Evolutionary conservation across 306 rosid species (phyloP).

Genomic region (Malus orientalis): DNA sequence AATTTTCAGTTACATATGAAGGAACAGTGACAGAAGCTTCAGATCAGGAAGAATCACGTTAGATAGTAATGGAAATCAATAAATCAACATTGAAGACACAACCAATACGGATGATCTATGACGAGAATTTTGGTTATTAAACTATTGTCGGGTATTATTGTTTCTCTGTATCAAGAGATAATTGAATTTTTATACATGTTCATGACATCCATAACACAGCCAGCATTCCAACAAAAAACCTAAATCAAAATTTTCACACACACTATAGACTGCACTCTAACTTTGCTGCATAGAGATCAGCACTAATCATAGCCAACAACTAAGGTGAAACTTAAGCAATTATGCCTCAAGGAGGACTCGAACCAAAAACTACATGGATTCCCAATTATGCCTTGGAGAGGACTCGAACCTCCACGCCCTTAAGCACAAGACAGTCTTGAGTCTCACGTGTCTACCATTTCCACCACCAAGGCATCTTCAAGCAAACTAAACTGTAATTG

Average conservation of each 20-base stretch:
- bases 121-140: not conserved
- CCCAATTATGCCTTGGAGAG: constrained; percentile 13
- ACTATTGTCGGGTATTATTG: not conserved
- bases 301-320: not conserved
- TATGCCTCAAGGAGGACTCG: not conserved
- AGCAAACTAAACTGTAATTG: not conserved
- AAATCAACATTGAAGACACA: not conserved
- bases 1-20: no score
- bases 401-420: constrained; percentile 17
- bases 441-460: constrained; percentile 16
- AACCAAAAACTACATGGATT: not conserved
- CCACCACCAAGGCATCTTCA: constrained; percentile 14
- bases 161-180: not conserved
- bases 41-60: no score
- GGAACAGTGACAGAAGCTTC: no score
- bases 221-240: not conserved
- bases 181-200: not conserved
- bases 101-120: not conserved
- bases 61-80: not conserved
- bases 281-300: not conserved
- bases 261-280: not conserved
- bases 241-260: not conserved
- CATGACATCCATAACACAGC: not conserved
- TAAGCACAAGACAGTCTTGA: constrained; percentile 8
- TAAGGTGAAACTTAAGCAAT: not conserved